These are phyloP conservation scores for Psilocybe sp. DNA, from an alignment of 768 basidiomycete species.

Conservation along the genomic window DNA sequence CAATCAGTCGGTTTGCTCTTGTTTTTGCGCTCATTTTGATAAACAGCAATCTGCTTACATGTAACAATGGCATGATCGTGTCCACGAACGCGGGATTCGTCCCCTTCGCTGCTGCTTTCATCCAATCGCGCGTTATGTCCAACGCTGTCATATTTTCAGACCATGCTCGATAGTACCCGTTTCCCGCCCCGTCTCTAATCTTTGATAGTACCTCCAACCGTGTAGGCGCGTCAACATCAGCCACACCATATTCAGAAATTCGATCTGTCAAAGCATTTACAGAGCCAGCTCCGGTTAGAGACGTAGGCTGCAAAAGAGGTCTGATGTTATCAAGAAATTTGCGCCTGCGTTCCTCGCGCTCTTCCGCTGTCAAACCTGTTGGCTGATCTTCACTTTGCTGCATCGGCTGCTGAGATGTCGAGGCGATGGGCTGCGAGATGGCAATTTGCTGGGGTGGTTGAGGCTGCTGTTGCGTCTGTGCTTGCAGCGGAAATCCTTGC, in stretches of 20 bases:
- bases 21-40: not conserved
- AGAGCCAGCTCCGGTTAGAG: slow-evolving; percentile 68
- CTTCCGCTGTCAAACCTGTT: slow-evolving; percentile 29
- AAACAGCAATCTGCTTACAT: slow-evolving; percentile 51
- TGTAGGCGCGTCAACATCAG: slow-evolving; percentile 61
- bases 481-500: slow-evolving; percentile 11
- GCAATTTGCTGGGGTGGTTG: slow-evolving; percentile 13
- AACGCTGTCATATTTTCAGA: slow-evolving; percentile 72
- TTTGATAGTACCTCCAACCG: slow-evolving; percentile 77
- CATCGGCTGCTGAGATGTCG: slow-evolving; percentile 6
- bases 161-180: slow-evolving; percentile 88
- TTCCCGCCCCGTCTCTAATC: slow-evolving; percentile 80
- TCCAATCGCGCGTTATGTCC: slow-evolving; percentile 79
- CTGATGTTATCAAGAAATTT: slow-evolving; percentile 50
- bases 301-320: slow-evolving; percentile 53
- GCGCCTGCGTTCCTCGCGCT: slow-evolving; percentile 52
- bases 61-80: slow-evolving; percentile 83
- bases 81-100: slow-evolving; percentile 60
- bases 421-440: slow-evolving; percentile 15
- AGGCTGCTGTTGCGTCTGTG: slow-evolving; percentile 16
- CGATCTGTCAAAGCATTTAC: slow-evolving; percentile 58
- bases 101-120: slow-evolving; percentile 64
- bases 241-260: slow-evolving; percentile 57
- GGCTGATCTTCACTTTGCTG: slow-evolving; percentile 8
- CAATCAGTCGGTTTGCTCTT: slow-evolving; percentile 4